Percentiles rank a stretch among this genome's conserved stretches.
These are phyloP conservation scores for Volvox africanus DNA, from an alignment of 139 green algal species.

Conservation along the genomic window DNA sequence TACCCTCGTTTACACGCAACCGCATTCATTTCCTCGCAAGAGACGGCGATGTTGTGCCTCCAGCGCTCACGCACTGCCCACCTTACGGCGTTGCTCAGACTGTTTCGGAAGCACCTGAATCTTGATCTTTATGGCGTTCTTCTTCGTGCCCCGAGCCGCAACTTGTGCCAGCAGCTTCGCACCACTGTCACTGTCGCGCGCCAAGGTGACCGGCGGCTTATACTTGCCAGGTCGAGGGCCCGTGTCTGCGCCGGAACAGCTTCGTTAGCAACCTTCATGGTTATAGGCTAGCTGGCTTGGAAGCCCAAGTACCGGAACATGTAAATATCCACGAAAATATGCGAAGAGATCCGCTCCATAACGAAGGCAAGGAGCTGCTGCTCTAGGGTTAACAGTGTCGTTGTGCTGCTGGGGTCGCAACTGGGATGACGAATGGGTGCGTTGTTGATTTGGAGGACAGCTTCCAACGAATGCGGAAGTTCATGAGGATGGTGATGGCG, in stretches of 20 bases:
- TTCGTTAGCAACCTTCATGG: background rate
- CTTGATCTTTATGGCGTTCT: constrained; percentile 17
- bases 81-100: background rate
- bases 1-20: background rate
- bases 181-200: background rate
- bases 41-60: background rate
- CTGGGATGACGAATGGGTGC: no score
- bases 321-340: no score
- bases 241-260: background rate
- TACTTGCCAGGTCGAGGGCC: background rate
- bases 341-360: no score
- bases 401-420: no score
- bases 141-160: background rate
- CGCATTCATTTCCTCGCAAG: background rate
- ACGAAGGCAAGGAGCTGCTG: no score
- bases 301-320: background rate
- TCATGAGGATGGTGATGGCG: no score
- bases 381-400: no score
- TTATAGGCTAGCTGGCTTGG: background rate
- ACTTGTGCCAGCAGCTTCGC: background rate
- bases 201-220: background rate
- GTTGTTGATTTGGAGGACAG: no score
- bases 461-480: no score
- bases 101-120: background rate
- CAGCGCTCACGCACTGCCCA: background rate